Evolutionary conservation across 768 basidiomycete species (phyloP), one percentile per base, ranked within the genome.

Genomic region (Leccinum arenicola): DNA sequence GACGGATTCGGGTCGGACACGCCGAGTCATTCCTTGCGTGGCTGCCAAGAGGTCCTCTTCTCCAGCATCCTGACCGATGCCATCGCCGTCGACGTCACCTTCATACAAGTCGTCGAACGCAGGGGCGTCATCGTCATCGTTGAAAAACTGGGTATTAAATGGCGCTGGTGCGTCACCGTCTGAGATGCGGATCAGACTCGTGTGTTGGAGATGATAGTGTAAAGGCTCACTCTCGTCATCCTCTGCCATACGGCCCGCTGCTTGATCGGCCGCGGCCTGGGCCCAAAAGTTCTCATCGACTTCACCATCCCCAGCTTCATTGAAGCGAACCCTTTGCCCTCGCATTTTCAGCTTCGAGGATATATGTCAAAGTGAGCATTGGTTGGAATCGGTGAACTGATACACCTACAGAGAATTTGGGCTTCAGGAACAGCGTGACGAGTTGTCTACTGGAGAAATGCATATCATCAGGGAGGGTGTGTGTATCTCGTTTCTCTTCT

Each of bases 231-330:
- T 82, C 50, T 86, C 88, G 53, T 91, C 88, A 23, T 83, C 84
- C 11, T 82, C 80, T 57, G 72, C 77, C 19, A 72, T 64, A 17
- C 82, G 82, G 10, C 77, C 84, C 9, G 82, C 88, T 14, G 86
- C 87, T 72, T 91, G 87, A 53, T 91, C 85, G 0, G 92, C 93
- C 10, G 94, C 95, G 4, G 93, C 93, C 66, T 93, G 90, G 0
- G 95, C 95, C 97, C 97, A 98, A 78, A 95, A 98, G 61, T 91
- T 86, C 75, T 95, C 94, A 69, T 98, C 96, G 27, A 96, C 87
- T 73, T 97, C 95, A 29, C 90, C 94, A 63, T 94, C 88, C 29
- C 82, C 84, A 29, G 82, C 79, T 57, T 84, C 80, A 57, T 86
- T 84, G 50, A 77, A 62, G 54, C 72, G 65, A 31, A 80, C 84